A percentile compares a stretch with the other conserved stretches of the same genome.
Conservation (phyloP, 2,329 filamentous ascomycete genomes). For the Aspergillus sp. region DNA sequence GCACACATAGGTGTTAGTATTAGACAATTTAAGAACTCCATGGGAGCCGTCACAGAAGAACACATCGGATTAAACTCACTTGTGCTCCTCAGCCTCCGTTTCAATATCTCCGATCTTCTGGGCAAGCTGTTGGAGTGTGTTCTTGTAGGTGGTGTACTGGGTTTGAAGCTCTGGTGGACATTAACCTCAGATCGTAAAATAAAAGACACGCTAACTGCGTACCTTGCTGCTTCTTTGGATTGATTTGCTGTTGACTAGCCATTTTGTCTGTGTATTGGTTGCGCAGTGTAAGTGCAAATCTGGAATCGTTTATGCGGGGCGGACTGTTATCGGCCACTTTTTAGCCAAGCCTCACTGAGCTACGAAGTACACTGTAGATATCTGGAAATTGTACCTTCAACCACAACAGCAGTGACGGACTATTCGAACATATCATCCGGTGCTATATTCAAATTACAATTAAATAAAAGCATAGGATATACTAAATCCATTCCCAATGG, state of each 20-base stretch:
- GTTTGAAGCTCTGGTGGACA: conserved; percentile 46
- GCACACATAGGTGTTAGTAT: conserved; percentile 14
- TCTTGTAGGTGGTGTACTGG: conserved; percentile 59
- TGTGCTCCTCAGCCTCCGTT: conserved; percentile 96
- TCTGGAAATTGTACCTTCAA: background rate
- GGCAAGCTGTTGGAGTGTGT: conserved; percentile 82
- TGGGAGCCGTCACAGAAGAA: background rate
- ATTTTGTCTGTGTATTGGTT: conserved; percentile 25
- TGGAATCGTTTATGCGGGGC: conserved; percentile 34
- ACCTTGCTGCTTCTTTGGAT: conserved; percentile 50
- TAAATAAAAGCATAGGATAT: background rate
- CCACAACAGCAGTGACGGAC: background rate
- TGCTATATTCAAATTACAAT: background rate
- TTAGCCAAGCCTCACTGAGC: background rate
- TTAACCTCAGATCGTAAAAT: conserved; percentile 10
- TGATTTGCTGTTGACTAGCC: conserved; percentile 42
- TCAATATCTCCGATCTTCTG: conserved; percentile 97
- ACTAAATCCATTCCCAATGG: background rate
- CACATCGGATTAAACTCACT: conserved; percentile 61
- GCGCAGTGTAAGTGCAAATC: conserved; percentile 26
- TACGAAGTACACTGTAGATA: background rate
- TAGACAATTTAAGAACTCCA: background rate
- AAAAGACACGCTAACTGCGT: conserved; percentile 9
- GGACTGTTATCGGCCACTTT: conserved; percentile 18
- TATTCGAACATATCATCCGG: background rate